Conservation (phyloP, 129 eudicot species). For the Arctium lappa region DNA sequence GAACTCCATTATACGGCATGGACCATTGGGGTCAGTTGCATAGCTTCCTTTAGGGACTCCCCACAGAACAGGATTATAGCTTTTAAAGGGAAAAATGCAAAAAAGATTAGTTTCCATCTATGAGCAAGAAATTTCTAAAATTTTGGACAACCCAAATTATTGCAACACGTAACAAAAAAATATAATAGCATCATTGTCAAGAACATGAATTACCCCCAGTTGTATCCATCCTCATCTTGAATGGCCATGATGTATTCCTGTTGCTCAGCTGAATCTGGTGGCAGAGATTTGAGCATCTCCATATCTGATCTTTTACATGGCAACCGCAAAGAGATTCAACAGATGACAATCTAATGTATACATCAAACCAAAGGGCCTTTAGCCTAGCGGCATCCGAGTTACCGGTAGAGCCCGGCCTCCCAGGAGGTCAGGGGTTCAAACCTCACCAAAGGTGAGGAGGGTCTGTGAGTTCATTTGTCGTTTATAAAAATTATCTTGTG, state of each 20-base stretch:
- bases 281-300: constrained; percentile 58
- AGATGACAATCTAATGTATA: neutral
- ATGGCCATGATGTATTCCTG: constrained; percentile 78
- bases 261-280: constrained; percentile 90
- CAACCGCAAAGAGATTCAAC: constrained; percentile 10
- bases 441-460: neutral
- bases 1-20: constrained; percentile 71
- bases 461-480: too few species aligned
- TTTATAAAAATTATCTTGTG: too few species aligned
- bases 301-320: constrained; percentile 48
- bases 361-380: neutral
- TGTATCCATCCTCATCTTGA: constrained; percentile 81
- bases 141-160: neutral
- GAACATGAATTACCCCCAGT: constrained; percentile 78
- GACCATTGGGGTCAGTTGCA: constrained; percentile 80
- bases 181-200: neutral
- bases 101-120: neutral
- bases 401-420: neutral
- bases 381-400: neutral
- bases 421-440: neutral
- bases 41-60: constrained; percentile 99
- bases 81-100: constrained; percentile 19
- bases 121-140: neutral
- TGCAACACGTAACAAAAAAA: neutral
- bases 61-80: constrained; percentile 92